Evolutionary conservation across 2,329 filamentous ascomycete genomes (phyloP).

Genomic region (Colletotrichum tofieldiae): DNA sequence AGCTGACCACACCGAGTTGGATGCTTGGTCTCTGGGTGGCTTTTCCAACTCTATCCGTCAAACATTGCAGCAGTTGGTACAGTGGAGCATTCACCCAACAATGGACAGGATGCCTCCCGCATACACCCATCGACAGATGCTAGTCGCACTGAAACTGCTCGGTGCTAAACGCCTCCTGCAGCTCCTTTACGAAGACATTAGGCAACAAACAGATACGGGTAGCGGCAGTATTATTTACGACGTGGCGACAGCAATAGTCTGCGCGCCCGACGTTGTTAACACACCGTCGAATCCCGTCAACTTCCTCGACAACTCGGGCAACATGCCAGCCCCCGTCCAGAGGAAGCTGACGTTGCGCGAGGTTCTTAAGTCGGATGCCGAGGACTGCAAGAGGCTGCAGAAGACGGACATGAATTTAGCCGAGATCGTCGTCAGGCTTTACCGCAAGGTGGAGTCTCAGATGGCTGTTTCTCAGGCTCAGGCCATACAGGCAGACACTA

Average conservation of each 20-base stretch:
- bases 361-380: slow-evolving; percentile 71
- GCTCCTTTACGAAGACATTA: slow-evolving; percentile 78
- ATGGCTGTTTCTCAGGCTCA: slow-evolving; percentile 60
- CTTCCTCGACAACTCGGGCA: slow-evolving; percentile 54
- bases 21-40: slow-evolving; percentile 76
- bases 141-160: slow-evolving; percentile 72
- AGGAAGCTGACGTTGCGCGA: slow-evolving; percentile 71
- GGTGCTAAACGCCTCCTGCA: slow-evolving; percentile 74
- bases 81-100: slow-evolving; percentile 75
- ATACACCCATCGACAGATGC: slow-evolving; percentile 81
- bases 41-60: slow-evolving; percentile 72
- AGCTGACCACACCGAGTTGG: slow-evolving; percentile 77
- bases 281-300: slow-evolving; percentile 53
- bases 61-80: slow-evolving; percentile 74
- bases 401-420: slow-evolving; percentile 71
- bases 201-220: slow-evolving; percentile 71
- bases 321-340: slow-evolving; percentile 57
- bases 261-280: slow-evolving; percentile 73
- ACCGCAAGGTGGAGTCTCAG: slow-evolving; percentile 77
- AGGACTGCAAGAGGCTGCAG: slow-evolving; percentile 70
- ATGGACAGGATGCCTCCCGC: slow-evolving; percentile 71
- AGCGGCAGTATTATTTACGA: slow-evolving; percentile 77
- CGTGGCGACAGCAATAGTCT: slow-evolving; percentile 78
- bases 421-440: slow-evolving; percentile 74
- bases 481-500: slow-evolving; percentile 56